These are phyloP conservation scores for Hibiscus tridactylites DNA, from an alignment of 345 rosid genomes.

Conservation along the genomic window DNA sequence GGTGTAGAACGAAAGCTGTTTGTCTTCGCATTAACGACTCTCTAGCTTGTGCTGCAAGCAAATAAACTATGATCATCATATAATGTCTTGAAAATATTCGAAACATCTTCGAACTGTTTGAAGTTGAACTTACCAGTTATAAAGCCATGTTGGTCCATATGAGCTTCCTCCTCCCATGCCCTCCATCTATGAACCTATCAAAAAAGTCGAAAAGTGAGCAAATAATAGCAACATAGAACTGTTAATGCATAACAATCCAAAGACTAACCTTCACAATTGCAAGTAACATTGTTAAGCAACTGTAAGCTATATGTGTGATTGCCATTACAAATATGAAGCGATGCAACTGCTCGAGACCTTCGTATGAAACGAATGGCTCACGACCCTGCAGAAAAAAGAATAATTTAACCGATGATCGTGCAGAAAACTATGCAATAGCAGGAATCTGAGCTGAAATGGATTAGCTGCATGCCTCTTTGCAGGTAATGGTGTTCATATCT, in stretches of 20 bases:
- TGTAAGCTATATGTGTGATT: constrained; percentile 80
- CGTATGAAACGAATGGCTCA: constrained; percentile 88
- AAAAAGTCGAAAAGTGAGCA: constrained; percentile 13
- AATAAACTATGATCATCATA: not conserved
- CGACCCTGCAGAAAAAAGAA: constrained; percentile 45
- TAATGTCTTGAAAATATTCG: not conserved
- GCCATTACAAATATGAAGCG: constrained; percentile 99
- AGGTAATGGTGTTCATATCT: constrained; percentile 35
- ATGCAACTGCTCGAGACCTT: constrained; percentile 89
- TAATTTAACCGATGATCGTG: not conserved
- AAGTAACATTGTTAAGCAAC: constrained; percentile 93
- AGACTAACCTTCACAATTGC: constrained; percentile 76
- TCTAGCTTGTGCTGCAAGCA: constrained; percentile 42
- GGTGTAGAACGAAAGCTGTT: constrained; percentile 68
- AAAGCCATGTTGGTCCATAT: constrained; percentile 43
- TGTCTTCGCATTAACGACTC: constrained; percentile 55
- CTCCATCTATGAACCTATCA: constrained; percentile 92
- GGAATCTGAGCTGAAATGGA: not conserved
- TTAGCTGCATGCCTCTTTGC: constrained; percentile 54
- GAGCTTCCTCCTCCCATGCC: constrained; percentile 86
- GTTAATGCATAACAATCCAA: not conserved
- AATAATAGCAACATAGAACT: not conserved
- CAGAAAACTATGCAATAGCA: not conserved
- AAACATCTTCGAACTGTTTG: not conserved
- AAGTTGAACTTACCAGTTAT: constrained; percentile 46